phyloP scores from a whole-genome alignment of 1,284 basidiomycete genomes.

The Sanguinoderma infundibulare region DNA sequence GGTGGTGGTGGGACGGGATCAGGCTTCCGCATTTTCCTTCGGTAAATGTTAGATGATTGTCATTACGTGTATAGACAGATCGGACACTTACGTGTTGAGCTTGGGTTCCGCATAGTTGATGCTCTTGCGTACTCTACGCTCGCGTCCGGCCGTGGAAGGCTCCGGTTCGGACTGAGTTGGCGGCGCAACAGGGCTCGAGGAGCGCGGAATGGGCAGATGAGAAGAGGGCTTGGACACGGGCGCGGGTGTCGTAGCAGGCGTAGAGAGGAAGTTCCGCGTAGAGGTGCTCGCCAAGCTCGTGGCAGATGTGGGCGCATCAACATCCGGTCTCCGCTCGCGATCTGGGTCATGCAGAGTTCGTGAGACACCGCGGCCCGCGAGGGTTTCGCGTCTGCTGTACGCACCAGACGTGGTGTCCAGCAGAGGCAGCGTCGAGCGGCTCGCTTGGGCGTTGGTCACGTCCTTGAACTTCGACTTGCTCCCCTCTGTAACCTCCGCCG shows the following conservation, averaged over 20 bases:
- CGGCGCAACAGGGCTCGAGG: conserved; percentile 52
- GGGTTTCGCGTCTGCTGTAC: conserved; percentile 1
- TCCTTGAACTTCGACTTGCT: conserved; percentile 63
- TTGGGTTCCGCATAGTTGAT: conserved; percentile 91
- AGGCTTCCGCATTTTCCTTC: conserved; percentile 94
- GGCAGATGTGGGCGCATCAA: conserved; percentile 39
- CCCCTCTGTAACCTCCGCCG: conserved; percentile 35
- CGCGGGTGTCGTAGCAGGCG: conserved; percentile 46
- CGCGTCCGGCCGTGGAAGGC: conserved; percentile 50
- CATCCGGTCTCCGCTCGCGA: conserved; percentile 46
- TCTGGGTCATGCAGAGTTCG: conserved; percentile 33
- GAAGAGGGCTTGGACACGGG: conserved; percentile 33
- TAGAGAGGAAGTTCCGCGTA: conserved; percentile 45
- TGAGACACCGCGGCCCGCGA: conserved; percentile 1
- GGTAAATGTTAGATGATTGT: conserved; percentile 9
- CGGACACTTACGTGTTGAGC: conserved; percentile 76
- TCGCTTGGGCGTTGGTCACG: conserved; percentile 60
- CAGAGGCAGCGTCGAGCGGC: conserved; percentile 39
- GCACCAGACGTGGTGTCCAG: conserved; percentile 42
- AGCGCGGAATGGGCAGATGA: conserved; percentile 47
- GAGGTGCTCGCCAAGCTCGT: conserved; percentile 37
- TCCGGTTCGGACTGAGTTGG: conserved; percentile 44
- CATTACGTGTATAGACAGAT: neutral
- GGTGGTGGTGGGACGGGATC: conserved; percentile 47
- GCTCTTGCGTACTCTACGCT: conserved; percentile 76